phyloP scores from a whole-genome alignment of 1,284 basidiomycete species.

The Rhodotorula sp. region DNA sequence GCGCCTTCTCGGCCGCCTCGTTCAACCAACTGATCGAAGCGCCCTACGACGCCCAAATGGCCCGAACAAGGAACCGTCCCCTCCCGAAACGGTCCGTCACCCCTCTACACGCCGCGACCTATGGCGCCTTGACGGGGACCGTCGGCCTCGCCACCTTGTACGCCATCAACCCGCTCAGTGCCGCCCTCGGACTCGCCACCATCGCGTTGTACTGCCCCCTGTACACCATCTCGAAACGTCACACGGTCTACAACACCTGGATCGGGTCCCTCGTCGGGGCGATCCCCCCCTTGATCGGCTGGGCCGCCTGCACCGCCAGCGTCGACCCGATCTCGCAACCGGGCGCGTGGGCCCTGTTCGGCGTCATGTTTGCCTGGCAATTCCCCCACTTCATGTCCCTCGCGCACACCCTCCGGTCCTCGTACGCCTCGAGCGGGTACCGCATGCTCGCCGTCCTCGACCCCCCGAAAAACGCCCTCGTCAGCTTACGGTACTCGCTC shows the following conservation, averaged over 20 bases:
- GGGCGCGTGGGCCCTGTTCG: constrained; percentile 60
- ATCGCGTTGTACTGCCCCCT: constrained; percentile 85
- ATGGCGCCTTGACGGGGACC: constrained; percentile 72
- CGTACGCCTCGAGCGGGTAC: constrained; percentile 92
- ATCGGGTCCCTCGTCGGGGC: constrained; percentile 89
- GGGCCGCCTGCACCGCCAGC: constrained; percentile 87
- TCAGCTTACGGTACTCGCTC: constrained; percentile 78
- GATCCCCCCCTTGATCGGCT: constrained; percentile 95
- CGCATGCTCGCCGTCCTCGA: constrained; percentile 84
- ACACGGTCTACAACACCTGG: constrained; percentile 89
- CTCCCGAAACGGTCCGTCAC: constrained; percentile 82
- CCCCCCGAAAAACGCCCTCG: constrained; percentile 78
- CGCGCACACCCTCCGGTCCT: constrained; percentile 79
- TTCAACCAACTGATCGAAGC: constrained; percentile 94
- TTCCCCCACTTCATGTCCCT: constrained; percentile 98
- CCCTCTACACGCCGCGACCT: constrained; percentile 78
- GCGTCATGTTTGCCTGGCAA: constrained; percentile 93
- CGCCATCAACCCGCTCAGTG: constrained; percentile 85
- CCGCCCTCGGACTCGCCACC: constrained; percentile 77
- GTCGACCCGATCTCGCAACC: constrained; percentile 67
- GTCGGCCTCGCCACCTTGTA: constrained; percentile 76
- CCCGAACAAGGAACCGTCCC: constrained; percentile 82
- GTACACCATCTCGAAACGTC: constrained; percentile 95
- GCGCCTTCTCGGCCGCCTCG: constrained; percentile 89
- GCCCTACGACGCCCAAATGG: constrained; percentile 96